Conservation (phyloP, 345 rosid genomes). For the Lumnitzera racemosa region DNA sequence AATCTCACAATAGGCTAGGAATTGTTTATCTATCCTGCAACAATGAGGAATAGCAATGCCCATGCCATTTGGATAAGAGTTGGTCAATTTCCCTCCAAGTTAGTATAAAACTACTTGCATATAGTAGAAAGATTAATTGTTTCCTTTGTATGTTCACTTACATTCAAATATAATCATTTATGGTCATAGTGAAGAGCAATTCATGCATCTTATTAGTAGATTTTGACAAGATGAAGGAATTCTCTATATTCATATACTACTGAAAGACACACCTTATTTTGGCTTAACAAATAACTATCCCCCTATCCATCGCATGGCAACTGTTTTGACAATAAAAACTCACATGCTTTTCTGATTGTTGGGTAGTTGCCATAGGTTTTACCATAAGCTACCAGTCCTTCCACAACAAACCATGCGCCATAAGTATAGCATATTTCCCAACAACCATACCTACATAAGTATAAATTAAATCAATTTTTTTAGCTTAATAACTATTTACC, state of each 20-base stretch:
- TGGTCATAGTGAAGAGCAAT: too few relatives aligned
- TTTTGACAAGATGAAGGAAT: too few relatives aligned
- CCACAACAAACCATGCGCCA: slow-evolving; percentile 47
- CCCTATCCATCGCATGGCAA: slow-evolving; percentile 61
- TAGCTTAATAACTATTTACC: not conserved
- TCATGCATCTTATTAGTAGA: too few relatives aligned
- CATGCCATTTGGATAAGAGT: slow-evolving; percentile 42
- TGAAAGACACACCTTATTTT: slow-evolving; percentile 21
- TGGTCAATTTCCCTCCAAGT: slow-evolving; percentile 28
- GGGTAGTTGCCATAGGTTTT: slow-evolving; percentile 26
- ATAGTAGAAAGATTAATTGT: too few relatives aligned
- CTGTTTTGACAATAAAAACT: slow-evolving; percentile 41
- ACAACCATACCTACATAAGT: slow-evolving; percentile 37
- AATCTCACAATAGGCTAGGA: not conserved
- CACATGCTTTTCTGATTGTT: slow-evolving; percentile 38
- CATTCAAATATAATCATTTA: too few relatives aligned
- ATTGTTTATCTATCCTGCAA: slow-evolving; percentile 32
- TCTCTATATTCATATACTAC: too few relatives aligned
- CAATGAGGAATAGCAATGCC: slow-evolving; percentile 40
- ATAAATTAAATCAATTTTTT: not conserved
- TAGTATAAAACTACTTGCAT: slow-evolving; percentile 25
- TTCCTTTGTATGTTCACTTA: too few relatives aligned
- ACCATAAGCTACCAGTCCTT: slow-evolving; percentile 42
- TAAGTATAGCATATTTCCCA: slow-evolving; percentile 71
- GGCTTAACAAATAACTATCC: slow-evolving; percentile 51